Conservation (phyloP, 108 stramenopile species). For the Cyclotella distinguenda region DNA sequence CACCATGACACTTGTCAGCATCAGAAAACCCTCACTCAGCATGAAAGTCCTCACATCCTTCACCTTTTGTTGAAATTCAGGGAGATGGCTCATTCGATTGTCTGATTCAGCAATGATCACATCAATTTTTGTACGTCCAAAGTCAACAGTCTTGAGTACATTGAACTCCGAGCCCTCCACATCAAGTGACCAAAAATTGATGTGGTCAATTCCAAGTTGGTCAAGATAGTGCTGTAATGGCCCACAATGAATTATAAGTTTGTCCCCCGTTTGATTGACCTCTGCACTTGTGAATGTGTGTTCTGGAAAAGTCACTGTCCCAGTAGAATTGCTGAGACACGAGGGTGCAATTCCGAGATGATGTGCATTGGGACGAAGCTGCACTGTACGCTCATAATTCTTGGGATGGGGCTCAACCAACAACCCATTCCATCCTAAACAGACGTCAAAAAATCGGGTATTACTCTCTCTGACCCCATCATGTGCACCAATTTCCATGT, state of each 20-base stretch:
- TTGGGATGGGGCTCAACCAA: slow-evolving; percentile 54
- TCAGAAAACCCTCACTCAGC: slow-evolving; percentile 7
- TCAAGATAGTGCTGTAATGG: slow-evolving; percentile 42
- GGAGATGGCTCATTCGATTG: slow-evolving; percentile 33
- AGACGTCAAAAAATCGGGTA: slow-evolving; percentile 51
- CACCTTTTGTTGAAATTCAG: slow-evolving; percentile 9
- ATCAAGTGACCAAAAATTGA: slow-evolving; percentile 62
- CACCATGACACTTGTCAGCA: slow-evolving; percentile 16
- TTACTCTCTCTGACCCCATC: slow-evolving; percentile 54
- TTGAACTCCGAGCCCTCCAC: slow-evolving; percentile 62
- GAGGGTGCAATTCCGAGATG: slow-evolving; percentile 48
- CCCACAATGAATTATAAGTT: slow-evolving; percentile 51
- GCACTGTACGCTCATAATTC: slow-evolving; percentile 30
- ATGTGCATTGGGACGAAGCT: slow-evolving; percentile 54
- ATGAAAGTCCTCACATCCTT: slow-evolving; percentile 7
- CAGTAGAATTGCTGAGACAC: slow-evolving; percentile 18
- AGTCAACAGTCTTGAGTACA: slow-evolving; percentile 56
- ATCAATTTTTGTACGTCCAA: slow-evolving; percentile 43
- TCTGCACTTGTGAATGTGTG: slow-evolving; percentile 46
- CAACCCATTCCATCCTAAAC: slow-evolving; percentile 57
- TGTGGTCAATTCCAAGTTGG: slow-evolving; percentile 22
- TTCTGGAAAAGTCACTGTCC: slow-evolving; percentile 30
- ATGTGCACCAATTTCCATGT: slow-evolving; percentile 58
- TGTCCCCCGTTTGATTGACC: slow-evolving; percentile 15
- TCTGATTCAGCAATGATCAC: slow-evolving; percentile 52